These are phyloP conservation scores for Byssothecium circinans DNA, from an alignment of 2,329 filamentous ascomycete genomes.

Conservation along the genomic window DNA sequence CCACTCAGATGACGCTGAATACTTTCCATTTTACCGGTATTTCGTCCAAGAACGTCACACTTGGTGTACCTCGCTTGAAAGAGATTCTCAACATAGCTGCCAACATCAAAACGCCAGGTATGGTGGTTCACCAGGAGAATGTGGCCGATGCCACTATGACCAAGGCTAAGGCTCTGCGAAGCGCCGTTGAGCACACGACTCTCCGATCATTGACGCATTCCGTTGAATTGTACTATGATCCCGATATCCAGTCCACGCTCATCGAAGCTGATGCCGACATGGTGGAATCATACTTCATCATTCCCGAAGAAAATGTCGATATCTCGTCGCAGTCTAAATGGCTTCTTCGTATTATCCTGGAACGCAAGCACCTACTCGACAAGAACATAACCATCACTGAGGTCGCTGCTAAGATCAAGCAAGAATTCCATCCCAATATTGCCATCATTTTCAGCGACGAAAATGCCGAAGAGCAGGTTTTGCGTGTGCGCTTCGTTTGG, in stretches of 20 bases:
- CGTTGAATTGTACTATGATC: constrained; percentile 97
- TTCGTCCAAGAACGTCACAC: constrained; percentile 98
- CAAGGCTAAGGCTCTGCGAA: constrained; percentile 81
- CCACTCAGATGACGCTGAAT: constrained; percentile 98
- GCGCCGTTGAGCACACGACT: constrained; percentile 90
- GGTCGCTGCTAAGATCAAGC: constrained; percentile 85
- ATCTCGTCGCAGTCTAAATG: constrained; percentile 77
- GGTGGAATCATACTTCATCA: constrained; percentile 95
- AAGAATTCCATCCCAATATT: constrained; percentile 73
- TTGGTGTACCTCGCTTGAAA: constrained; percentile 98
- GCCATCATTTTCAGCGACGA: constrained; percentile 97
- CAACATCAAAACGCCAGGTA: constrained; percentile 97
- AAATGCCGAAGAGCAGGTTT: constrained; percentile 92
- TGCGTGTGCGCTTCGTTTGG: constrained; percentile 83
- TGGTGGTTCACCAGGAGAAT: constrained; percentile 83
- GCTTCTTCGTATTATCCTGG: constrained; percentile 90
- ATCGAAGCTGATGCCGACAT: constrained; percentile 89
- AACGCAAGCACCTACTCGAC: constrained; percentile 91
- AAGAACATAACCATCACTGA: constrained; percentile 91
- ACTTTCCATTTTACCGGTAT: constrained; percentile 99
- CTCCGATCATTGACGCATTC: constrained; percentile 86
- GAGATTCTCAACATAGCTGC: constrained; percentile 98
- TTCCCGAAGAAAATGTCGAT: constrained; percentile 73
- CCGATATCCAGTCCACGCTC: constrained; percentile 79
- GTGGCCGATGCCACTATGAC: constrained; percentile 65